Evolutionary conservation across 192 early-diverging fungal species (phyloP).

Genomic region (Coemansia guatemalensis): DNA sequence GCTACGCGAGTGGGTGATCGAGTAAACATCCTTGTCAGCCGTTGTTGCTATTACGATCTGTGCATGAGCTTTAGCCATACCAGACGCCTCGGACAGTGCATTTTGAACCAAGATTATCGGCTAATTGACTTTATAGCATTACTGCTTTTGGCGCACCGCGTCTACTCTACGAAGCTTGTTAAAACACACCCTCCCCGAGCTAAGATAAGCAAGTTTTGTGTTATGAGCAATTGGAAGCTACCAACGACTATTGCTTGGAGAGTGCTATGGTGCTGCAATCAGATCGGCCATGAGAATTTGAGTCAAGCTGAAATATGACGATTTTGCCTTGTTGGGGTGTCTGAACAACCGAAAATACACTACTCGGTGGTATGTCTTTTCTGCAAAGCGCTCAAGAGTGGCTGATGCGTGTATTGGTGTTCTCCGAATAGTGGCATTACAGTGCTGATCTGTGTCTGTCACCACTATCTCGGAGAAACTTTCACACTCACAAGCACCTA

Average conservation of each 20-base stretch:
- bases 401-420: background rate
- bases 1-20: conserved; percentile 53
- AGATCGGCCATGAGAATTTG: too few species aligned
- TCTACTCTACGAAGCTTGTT: background rate
- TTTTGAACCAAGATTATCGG: background rate
- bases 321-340: background rate
- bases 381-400: background rate
- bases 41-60: too few species aligned
- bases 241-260: background rate
- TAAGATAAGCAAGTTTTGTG: background rate
- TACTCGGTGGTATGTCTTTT: background rate
- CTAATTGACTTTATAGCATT: background rate
- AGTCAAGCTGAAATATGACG: background rate
- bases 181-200: background rate
- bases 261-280: too few species aligned
- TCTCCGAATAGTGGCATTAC: background rate
- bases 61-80: background rate
- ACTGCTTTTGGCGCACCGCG: background rate
- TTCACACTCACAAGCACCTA: background rate
- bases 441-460: background rate
- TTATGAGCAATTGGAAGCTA: background rate
- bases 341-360: background rate
- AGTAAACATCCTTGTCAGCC: conserved; percentile 20
- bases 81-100: background rate
- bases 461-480: background rate